A percentile compares a stretch with the other conserved stretches of the same genome.
Conservation (phyloP, 202 grass and related monocot genomes). For the Brachypodium distachyon region DNA sequence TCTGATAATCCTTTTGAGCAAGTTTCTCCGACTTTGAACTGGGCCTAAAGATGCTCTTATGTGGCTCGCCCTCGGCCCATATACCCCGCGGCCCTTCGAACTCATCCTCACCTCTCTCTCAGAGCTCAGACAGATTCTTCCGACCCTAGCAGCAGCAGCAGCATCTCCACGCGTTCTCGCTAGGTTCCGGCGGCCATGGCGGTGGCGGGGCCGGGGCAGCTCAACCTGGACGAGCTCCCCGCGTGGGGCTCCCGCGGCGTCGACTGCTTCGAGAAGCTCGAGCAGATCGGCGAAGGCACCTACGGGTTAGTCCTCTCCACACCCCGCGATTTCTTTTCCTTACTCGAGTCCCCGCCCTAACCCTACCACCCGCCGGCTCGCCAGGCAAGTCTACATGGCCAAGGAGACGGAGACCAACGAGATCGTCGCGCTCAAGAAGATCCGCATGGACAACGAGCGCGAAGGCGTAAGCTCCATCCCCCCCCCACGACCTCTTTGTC, state of each 20-base stretch:
- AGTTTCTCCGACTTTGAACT: neutral
- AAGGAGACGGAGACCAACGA: slow-evolving; percentile 73
- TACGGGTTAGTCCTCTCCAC: slow-evolving; percentile 59
- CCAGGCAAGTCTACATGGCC: slow-evolving; percentile 92
- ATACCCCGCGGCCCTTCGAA: too few species aligned
- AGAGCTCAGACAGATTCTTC: neutral
- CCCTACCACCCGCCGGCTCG: neutral
- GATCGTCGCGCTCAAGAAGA: slow-evolving; percentile 94
- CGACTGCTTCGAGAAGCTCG: slow-evolving; percentile 92
- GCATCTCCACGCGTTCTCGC: neutral
- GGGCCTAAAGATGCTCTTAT: too few species aligned
- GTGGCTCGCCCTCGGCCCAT: neutral
- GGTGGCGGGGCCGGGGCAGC: slow-evolving; percentile 55
- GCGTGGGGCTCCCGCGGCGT: slow-evolving; percentile 88
- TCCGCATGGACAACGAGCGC: slow-evolving; percentile 98
- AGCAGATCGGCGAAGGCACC: slow-evolving; percentile 96
- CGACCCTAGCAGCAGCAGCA: neutral
- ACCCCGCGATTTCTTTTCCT: too few species aligned
- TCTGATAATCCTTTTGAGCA: too few species aligned
- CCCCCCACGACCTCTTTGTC: neutral
- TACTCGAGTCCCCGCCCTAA: too few species aligned
- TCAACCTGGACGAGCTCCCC: slow-evolving; percentile 70
- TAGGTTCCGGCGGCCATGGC: slow-evolving; percentile 33
- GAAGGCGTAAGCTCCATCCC: slow-evolving; percentile 46
- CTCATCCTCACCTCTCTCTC: neutral